Conservation (phyloP, 169 alveolate species). For the Cyclospora cayetanensis region DNA sequence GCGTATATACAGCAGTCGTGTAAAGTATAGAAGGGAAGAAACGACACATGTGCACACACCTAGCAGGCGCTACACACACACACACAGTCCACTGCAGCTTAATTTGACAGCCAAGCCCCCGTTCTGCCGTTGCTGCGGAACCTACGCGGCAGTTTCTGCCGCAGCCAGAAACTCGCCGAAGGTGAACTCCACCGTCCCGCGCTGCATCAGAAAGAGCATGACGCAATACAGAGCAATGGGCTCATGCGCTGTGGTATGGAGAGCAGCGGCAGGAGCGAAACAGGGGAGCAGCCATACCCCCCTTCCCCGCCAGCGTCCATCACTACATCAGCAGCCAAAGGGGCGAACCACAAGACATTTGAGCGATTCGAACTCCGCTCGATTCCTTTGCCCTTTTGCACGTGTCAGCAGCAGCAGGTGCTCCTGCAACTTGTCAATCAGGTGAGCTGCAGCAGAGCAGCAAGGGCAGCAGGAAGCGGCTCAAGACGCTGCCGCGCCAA, state of each 20-base stretch:
- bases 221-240: too few species aligned
- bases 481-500: too few species aligned
- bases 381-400: background rate
- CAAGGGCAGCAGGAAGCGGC: background rate
- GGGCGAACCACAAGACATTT: background rate
- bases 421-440: background rate
- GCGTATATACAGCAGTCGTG: too few species aligned
- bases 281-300: background rate
- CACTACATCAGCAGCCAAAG: constrained; percentile 4
- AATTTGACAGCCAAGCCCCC: too few species aligned
- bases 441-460: constrained; percentile 31
- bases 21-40: too few species aligned
- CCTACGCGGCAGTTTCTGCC: background rate
- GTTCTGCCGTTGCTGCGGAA: background rate
- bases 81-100: too few species aligned
- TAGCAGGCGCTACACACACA: too few species aligned
- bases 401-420: constrained; percentile 14
- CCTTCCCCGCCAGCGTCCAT: too few species aligned
- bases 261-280: background rate
- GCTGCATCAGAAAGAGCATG: background rate
- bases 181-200: background rate
- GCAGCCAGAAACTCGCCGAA: constrained; percentile 8
- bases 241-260: too few species aligned
- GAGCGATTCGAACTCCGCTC: background rate
- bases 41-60: too few species aligned